Base-by-base conservation (phyloP, 2,329 filamentous ascomycete species). In the Pseudogymnoascus sp. region DNA sequence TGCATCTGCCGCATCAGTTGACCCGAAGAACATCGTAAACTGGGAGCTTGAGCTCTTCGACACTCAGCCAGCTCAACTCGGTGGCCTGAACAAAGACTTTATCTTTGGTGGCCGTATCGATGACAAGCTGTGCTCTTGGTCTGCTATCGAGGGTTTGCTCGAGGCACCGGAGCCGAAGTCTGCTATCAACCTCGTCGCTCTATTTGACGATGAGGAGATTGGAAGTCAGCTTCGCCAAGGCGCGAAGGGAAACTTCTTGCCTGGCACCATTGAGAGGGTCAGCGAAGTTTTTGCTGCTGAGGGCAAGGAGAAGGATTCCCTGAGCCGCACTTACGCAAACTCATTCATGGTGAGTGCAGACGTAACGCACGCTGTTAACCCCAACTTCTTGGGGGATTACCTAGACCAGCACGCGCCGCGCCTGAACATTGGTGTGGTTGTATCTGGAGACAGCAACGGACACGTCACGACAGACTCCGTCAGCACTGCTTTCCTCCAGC, bases 31-130 rank as follows among this genome's bases (percentile, higher is more conserved):
- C 60, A 96, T 99, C 65, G 78, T 96, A 62, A 95, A 94, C 77
- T 99, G 94, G 94, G 94, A 99, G 72, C 84, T 97, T 37, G 94
- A 99, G 76, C 86, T 99, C 33, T 99, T 88, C 72, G 94, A 97
- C 75, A 84, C 84, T 3, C 92, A 97, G 73, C 90, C 92, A 7
- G 92, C 92, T 1, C 85, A 87, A 40, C 82, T 91, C 15, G 87
- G 90, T 66, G 94, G 94, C 10, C 75, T 99, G 62, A 90, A 96
- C 69, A 90, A 88, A 72, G 93, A 97, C 69, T 88, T 99, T 73
- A 96, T 99, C 75, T 96, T 93, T 66, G 93, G 90, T 7, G 92
- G 93, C 63, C 88, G 94, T 60, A 94, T 97, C 67, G 94, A 99
- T 72, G 94, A 99, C 77, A 97, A 97, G 79, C 86, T 99, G 54